A percentile compares a stretch with the other conserved stretches of the same genome.
Evolutionary conservation across 768 basidiomycete genomes (phyloP).

Genomic region (Sistotremastrum suecicum): DNA sequence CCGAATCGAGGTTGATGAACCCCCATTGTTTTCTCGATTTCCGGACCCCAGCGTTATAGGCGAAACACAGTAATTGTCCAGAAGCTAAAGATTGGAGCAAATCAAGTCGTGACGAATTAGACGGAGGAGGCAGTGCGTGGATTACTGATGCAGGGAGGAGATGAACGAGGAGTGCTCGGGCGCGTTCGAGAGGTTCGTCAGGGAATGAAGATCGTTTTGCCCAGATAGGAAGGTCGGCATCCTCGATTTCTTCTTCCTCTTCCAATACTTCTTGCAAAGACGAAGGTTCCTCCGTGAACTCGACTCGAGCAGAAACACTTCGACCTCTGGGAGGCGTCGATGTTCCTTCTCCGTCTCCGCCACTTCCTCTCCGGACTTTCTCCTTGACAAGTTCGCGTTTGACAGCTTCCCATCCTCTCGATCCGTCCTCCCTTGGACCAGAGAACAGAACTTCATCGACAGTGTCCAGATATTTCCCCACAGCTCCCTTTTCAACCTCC

Average conservation of each 20-base stretch:
- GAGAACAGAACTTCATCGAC: constrained; percentile 67
- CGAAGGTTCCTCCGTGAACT: background rate
- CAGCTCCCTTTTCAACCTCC: constrained; percentile 38
- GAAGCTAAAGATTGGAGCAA: constrained; percentile 51
- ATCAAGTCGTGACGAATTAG: constrained; percentile 15
- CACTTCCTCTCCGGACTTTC: constrained; percentile 13
- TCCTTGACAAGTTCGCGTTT: constrained; percentile 31
- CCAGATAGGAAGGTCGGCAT: constrained; percentile 68
- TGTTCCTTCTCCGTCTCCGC: background rate
- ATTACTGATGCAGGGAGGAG: constrained; percentile 49
- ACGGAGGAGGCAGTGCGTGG: constrained; percentile 19
- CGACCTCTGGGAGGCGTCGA: constrained; percentile 7
- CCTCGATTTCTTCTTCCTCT: constrained; percentile 36
- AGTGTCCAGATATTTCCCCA: constrained; percentile 53
- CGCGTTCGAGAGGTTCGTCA: constrained; percentile 45
- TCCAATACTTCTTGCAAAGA: constrained; percentile 24
- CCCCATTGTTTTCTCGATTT: constrained; percentile 80
- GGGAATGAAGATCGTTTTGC: constrained; percentile 44
- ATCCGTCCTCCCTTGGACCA: constrained; percentile 34
- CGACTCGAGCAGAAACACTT: background rate
- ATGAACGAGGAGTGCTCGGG: constrained; percentile 41
- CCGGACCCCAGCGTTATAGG: constrained; percentile 72
- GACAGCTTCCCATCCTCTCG: constrained; percentile 31
- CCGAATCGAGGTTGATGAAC: constrained; percentile 59
- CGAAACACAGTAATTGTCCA: constrained; percentile 66